Evolutionary conservation across 306 rosid species (phyloP).

Genomic region (Ormosia emarginata): DNA sequence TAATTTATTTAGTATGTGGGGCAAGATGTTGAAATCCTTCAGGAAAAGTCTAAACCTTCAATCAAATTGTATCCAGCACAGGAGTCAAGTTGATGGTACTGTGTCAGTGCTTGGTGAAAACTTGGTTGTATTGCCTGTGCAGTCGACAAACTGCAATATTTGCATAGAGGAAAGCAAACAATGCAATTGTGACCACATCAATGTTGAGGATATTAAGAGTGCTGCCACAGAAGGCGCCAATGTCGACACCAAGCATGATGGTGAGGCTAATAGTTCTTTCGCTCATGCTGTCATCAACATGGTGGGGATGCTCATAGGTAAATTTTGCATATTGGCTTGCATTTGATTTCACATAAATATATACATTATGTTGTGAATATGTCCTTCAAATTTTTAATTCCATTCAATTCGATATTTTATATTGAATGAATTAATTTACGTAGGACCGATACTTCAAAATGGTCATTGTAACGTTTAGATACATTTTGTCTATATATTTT

Average conservation of each 20-base stretch:
- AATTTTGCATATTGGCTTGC: background rate
- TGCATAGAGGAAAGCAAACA: slow-evolving; percentile 51
- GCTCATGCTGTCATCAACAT: slow-evolving; percentile 66
- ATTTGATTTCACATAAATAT: background rate
- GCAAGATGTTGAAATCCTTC: slow-evolving; percentile 32
- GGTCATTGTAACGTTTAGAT: too few species aligned
- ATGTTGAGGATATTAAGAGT: background rate
- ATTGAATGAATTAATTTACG: too few species aligned
- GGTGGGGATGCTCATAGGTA: slow-evolving; percentile 87
- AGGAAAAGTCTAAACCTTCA: background rate
- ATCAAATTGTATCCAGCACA: slow-evolving; percentile 5
- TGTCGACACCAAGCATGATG: slow-evolving; percentile 6
- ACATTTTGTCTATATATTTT: too few species aligned
- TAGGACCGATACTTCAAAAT: too few species aligned
- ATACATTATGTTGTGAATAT: too few species aligned
- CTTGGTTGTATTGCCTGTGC: slow-evolving; percentile 1
- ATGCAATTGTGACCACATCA: slow-evolving; percentile 32
- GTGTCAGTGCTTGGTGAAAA: slow-evolving; percentile 28
- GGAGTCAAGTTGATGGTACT: slow-evolving; percentile 21
- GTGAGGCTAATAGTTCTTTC: slow-evolving; percentile 48
- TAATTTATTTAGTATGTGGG: background rate
- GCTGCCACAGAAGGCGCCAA: background rate
- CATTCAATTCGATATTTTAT: background rate
- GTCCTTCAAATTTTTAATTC: too few species aligned
- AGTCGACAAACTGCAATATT: slow-evolving; percentile 19